A percentile compares a stretch with the other conserved stretches of the same genome.
Evolutionary conservation across 1,139 yeast genomes (phyloP).

Genomic region (Taphrina betulina): DNA sequence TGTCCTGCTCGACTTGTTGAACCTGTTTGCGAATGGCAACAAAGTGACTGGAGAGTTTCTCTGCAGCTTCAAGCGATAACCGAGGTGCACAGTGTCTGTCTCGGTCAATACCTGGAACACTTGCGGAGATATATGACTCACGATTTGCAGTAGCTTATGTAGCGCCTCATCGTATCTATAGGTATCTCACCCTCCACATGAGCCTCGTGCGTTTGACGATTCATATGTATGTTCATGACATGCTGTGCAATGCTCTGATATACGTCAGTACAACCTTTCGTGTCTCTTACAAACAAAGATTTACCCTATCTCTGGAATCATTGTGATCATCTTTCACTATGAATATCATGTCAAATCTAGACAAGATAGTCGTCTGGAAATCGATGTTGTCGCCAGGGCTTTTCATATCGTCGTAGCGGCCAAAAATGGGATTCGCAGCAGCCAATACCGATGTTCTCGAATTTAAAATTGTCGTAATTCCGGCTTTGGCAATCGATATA

Average conservation of each 20-base stretch:
- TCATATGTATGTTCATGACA: constrained; percentile 92
- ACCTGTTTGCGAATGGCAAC: constrained; percentile 85
- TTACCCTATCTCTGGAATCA: constrained; percentile 62
- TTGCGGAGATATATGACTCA: not conserved
- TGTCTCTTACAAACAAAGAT: not conserved
- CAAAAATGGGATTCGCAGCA: constrained; percentile 96
- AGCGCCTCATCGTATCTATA: constrained; percentile 84
- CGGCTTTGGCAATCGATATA: constrained; percentile 98
- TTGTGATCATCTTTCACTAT: constrained; percentile 95
- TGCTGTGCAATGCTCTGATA: constrained; percentile 80
- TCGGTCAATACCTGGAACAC: not conserved
- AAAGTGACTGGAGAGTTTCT: constrained; percentile 87
- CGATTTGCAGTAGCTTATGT: constrained; percentile 82
- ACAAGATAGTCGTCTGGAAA: constrained; percentile 92
- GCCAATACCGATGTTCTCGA: constrained; percentile 96
- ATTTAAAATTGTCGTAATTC: constrained; percentile 91
- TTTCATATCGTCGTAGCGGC: constrained; percentile 92
- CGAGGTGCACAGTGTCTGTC: constrained; percentile 79
- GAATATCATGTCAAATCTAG: constrained; percentile 98
- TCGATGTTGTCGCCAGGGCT: constrained; percentile 98
- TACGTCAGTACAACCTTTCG: not conserved
- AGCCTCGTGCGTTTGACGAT: constrained; percentile 55
- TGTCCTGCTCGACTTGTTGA: constrained; percentile 73
- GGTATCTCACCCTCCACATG: constrained; percentile 76
- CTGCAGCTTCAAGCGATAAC: constrained; percentile 83